Base-by-base conservation (phyloP, 2,329 filamentous ascomycete genomes). In the Aspergillus sp. region DNA sequence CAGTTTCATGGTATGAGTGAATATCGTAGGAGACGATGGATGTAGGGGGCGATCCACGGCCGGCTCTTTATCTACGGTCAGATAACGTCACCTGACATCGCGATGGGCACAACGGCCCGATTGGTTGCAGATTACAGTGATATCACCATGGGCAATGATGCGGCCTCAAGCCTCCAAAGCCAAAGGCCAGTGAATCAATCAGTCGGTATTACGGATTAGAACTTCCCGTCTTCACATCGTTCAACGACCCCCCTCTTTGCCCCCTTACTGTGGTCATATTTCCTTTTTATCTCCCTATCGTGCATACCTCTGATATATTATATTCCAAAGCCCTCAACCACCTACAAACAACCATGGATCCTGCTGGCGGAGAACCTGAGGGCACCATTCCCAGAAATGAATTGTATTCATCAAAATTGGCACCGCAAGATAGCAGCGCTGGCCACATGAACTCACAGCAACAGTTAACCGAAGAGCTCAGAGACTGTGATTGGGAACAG, bases 401-500 rank as follows among this genome's bases (percentile, higher is more conserved):
- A 4, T 39, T 2, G 23, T 15, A 10, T 17, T 32, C 17, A 7
- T 25, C 19, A 9, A 12, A 38, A 43, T 13, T 13, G 2, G 23
- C 9, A 39, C n/a, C 20, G 5, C 19, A 33, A 35, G 27, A 22
- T 15, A 23, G 37, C 15, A 32, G n/a, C 25, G n/a, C 20, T 22
- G 15, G 15, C 12, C 35, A 53, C 13, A 44, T 39, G 20, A 50
- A 56, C 27, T 45, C 47, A 7, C 46, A 50, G 7, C 46, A 51
- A 25, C 44, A 48, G 50, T 57, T 79, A 1, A 75, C 78, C 0
- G 75, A 75, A 15, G 68, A 71, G 45, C 69, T 88, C 51, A 68
- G 72, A 41, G 46, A 70, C 60, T 89, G 87, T 60, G 81, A 90
- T 67, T 95, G 90, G 90, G 74, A 83, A 2, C 78, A 84, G n/a